Percentiles rank a stretch among this genome's conserved stretches.
phyloP scores from a whole-genome alignment of 331 rosid genomes.

The Saraca asoca region DNA sequence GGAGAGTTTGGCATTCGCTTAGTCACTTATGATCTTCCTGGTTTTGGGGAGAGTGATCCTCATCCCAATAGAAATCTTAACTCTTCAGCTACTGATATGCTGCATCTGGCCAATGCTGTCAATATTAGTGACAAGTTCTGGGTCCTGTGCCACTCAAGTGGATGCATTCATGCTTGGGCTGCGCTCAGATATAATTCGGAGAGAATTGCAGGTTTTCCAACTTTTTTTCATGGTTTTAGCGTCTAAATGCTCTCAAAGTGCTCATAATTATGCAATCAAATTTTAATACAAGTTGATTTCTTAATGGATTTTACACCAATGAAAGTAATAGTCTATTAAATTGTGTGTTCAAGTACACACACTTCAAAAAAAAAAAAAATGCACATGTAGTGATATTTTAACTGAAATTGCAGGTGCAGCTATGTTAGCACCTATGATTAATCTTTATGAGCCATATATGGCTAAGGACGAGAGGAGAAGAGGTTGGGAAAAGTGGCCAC shows the following conservation, averaged over 20 bases:
- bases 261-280: neutral
- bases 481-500: conserved; percentile 83
- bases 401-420: conserved; percentile 70
- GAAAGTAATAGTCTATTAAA: neutral
- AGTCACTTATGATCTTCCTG: conserved; percentile 93
- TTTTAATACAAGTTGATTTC: neutral
- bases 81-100: conserved; percentile 82
- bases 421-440: conserved; percentile 79
- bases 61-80: conserved; percentile 76
- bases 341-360: too few species aligned
- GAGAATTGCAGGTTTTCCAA: conserved; percentile 73
- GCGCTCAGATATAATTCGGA: conserved; percentile 82
- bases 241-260: conserved; percentile 1
- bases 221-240: neutral
- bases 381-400: conserved; percentile 14
- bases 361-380: neutral
- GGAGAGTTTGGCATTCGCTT: conserved; percentile 83
- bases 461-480: conserved; percentile 72
- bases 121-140: conserved; percentile 80
- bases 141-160: conserved; percentile 87
- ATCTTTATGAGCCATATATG: conserved; percentile 78
- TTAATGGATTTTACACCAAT: conserved; percentile 14
- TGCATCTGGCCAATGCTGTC: conserved; percentile 64
- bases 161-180: conserved; percentile 91
- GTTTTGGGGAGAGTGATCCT: conserved; percentile 98